Conservation (phyloP, 495 filamentous ascomycete species). For the Cercophora newfieldiana region DNA sequence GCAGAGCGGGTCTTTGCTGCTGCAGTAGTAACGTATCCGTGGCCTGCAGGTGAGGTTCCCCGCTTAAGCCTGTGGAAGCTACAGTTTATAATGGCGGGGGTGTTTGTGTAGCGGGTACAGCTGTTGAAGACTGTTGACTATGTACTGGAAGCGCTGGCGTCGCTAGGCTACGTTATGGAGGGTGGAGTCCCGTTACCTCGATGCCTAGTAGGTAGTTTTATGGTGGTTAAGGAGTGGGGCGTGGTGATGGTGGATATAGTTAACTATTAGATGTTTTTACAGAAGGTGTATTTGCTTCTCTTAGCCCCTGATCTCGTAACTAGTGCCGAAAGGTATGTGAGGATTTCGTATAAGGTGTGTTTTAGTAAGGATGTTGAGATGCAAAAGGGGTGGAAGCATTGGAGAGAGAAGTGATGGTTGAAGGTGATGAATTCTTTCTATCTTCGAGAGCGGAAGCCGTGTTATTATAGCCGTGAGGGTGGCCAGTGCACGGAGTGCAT, state of each 20-base stretch:
- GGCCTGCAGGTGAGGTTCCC: not conserved
- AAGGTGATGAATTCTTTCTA: too few species aligned
- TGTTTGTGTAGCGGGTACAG: not conserved
- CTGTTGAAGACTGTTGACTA: not conserved
- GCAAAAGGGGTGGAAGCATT: too few species aligned
- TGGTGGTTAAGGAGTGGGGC: not conserved
- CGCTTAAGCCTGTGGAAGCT: not conserved
- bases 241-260: not conserved
- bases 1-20: not conserved
- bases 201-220: not conserved
- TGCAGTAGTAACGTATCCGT: not conserved
- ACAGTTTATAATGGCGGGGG: not conserved
- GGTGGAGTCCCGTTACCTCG: not conserved
- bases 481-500: too few species aligned
- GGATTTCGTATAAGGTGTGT: not conserved
- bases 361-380: slow-evolving; percentile 2
- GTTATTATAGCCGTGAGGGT: too few species aligned
- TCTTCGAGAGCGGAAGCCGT: too few species aligned
- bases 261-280: not conserved
- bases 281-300: not conserved
- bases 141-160: not conserved
- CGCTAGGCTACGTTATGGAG: not conserved
- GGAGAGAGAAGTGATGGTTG: too few species aligned
- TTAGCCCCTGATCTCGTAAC: not conserved
- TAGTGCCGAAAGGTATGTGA: slow-evolving; percentile 1